Evolutionary conservation across 192 early-diverging fungal genomes (phyloP).

Genomic region (Coemansia sp.): DNA sequence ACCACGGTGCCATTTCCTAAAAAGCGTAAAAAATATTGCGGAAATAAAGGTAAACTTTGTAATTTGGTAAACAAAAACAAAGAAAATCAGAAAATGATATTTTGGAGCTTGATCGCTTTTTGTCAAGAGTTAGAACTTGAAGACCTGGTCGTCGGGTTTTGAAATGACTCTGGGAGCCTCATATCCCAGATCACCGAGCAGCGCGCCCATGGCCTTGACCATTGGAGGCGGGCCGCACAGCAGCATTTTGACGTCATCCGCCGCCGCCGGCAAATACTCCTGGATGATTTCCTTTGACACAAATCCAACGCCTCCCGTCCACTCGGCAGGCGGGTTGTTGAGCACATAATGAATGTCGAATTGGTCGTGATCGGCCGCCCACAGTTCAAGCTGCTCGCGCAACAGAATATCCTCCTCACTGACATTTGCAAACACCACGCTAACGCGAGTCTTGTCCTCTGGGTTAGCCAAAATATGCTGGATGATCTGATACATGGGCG

Average conservation of each 20-base stretch:
- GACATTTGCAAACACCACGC: constrained; percentile 91
- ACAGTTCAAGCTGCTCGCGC: constrained; percentile 73
- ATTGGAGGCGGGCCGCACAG: constrained; percentile 91
- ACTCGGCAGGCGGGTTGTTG: constrained; percentile 72
- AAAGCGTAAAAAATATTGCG: background rate
- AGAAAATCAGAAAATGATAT: too few species aligned
- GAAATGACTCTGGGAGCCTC: constrained; percentile 72
- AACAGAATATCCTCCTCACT: constrained; percentile 85
- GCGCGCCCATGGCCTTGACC: constrained; percentile 74
- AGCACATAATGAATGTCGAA: constrained; percentile 81
- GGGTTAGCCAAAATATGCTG: constrained; percentile 82
- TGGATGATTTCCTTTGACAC: constrained; percentile 81
- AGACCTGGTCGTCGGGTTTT: constrained; percentile 82
- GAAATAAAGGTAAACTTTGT: too few species aligned
- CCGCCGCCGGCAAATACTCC: constrained; percentile 67
- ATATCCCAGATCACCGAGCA: constrained; percentile 73
- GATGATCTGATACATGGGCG: constrained; percentile 95
- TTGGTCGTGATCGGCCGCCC: constrained; percentile 69
- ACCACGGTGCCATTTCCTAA: constrained; percentile 25
- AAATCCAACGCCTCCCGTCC: constrained; percentile 85
- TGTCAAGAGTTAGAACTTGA: constrained; percentile 69
- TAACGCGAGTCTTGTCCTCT: constrained; percentile 80
- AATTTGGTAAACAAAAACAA: too few species aligned
- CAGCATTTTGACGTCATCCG: constrained; percentile 80
- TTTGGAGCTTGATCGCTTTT: too few species aligned